Percentiles rank a stretch among this genome's conserved stretches.
Evolutionary conservation across 768 basidiomycete genomes (phyloP).

Genomic region (Candolleomyces eurysporus): DNA sequence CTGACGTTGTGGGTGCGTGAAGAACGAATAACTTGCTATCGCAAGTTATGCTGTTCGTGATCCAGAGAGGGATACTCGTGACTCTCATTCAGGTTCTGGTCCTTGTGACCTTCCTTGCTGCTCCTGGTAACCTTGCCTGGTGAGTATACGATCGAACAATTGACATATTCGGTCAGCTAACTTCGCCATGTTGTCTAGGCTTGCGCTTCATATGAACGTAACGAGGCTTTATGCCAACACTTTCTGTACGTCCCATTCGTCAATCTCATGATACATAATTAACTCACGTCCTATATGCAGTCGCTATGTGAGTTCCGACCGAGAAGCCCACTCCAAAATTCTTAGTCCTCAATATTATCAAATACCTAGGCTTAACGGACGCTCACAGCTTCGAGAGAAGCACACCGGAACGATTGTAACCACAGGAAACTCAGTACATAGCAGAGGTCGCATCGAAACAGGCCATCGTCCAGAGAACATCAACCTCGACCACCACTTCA

Average conservation of each 20-base stretch:
- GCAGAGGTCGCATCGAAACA: neutral
- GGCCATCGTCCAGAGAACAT: neutral
- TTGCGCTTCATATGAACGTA: constrained; percentile 47
- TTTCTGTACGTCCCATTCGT: constrained; percentile 43
- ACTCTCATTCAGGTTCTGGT: constrained; percentile 41
- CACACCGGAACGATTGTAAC: constrained; percentile 3
- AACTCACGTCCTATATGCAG: constrained; percentile 13
- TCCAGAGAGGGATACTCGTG: constrained; percentile 43
- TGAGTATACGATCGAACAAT: constrained; percentile 10
- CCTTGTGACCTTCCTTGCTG: constrained; percentile 39
- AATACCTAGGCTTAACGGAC: constrained; percentile 12
- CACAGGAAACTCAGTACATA: neutral
- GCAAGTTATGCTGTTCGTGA: constrained; percentile 36
- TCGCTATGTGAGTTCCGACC: constrained; percentile 28
- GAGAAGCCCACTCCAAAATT: neutral
- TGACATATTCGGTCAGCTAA: neutral
- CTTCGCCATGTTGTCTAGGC: constrained; percentile 23
- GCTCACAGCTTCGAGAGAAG: constrained; percentile 8
- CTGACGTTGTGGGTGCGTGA: neutral
- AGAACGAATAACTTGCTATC: constrained; percentile 41
- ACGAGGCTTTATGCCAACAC: constrained; percentile 50
- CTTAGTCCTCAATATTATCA: neutral
- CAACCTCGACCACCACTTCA: constrained; percentile 1
- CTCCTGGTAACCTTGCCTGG: constrained; percentile 36
- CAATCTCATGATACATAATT: neutral